Percentiles rank a stretch among this genome's conserved stretches.
Conservation (phyloP, 176 grass and related monocot species). For the Bromus sterilis region DNA sequence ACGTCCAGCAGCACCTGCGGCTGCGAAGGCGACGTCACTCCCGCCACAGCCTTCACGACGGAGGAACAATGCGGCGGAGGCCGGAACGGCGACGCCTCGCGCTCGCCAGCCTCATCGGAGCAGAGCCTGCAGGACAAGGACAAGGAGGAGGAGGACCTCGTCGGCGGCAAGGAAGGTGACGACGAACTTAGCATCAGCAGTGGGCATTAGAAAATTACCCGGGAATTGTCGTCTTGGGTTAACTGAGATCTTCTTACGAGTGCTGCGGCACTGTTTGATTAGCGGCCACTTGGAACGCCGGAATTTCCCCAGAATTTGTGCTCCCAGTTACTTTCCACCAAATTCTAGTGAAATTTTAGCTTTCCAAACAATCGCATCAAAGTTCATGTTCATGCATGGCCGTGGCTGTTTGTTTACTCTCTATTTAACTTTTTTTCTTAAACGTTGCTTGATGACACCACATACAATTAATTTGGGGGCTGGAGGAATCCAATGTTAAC, state of each 20-base stretch:
- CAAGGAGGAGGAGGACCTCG: not conserved
- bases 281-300: not conserved
- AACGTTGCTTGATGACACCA: not conserved
- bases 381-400: not conserved
- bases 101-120: not conserved
- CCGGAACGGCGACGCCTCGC: not conserved
- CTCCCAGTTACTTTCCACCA: not conserved
- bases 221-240: not conserved
- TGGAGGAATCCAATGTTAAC: not conserved
- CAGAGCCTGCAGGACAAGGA: not conserved
- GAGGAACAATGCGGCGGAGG: constrained; percentile 8
- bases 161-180: not conserved
- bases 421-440: not conserved
- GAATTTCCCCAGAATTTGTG: not conserved
- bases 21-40: not conserved
- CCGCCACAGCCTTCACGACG: not conserved
- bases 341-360: not conserved
- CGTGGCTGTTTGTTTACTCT: no score
- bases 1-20: constrained; percentile 3
- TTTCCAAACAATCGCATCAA: not conserved
- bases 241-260: not conserved
- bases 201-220: not conserved
- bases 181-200: not conserved
- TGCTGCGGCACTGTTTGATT: not conserved
- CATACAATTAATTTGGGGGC: not conserved